phyloP scores from a whole-genome alignment of 2,329 filamentous ascomycete species.

The Hypomyces perniciosus region DNA sequence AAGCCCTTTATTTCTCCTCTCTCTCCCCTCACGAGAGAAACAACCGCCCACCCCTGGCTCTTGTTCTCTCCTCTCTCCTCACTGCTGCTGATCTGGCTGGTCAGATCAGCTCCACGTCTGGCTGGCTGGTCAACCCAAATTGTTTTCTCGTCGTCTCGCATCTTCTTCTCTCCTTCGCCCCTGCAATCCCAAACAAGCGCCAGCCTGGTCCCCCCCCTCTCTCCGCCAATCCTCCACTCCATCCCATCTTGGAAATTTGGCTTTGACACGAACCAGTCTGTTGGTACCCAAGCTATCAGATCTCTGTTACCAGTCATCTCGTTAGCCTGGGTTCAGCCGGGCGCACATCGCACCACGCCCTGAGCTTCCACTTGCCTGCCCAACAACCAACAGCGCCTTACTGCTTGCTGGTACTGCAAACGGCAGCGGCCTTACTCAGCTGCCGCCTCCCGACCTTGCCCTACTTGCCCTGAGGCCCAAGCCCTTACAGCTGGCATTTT shows the following conservation, averaged over 20 bases:
- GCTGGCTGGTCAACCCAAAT: neutral
- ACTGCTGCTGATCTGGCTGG: neutral
- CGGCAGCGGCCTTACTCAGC: too few relatives aligned
- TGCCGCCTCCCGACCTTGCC: too few relatives aligned
- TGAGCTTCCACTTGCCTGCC: neutral
- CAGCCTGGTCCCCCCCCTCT: constrained; percentile 7
- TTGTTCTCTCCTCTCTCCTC: constrained; percentile 19
- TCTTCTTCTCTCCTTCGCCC: constrained; percentile 11
- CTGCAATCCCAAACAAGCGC: constrained; percentile 9
- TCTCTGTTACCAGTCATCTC: neutral
- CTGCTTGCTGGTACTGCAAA: neutral
- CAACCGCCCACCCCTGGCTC: constrained; percentile 4
- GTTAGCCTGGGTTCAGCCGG: constrained; percentile 1
- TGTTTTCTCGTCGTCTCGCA: constrained; percentile 1
- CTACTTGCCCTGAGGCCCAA: too few relatives aligned
- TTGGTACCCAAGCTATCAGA: constrained; percentile 17
- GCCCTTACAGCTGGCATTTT: neutral
- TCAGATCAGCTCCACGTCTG: neutral
- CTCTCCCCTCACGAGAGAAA: constrained; percentile 4
- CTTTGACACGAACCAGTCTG: constrained; percentile 24
- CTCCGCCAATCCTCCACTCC: constrained; percentile 19
- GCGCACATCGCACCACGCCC: too few relatives aligned
- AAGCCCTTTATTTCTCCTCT: constrained; percentile 2
- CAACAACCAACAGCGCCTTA: too few relatives aligned
- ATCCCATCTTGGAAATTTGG: constrained; percentile 12